Evolutionary conservation across 2,329 filamentous ascomycete genomes (phyloP), one percentile per base, ranked within the genome.

Genomic region (Phyllosticta citriasiana): DNA sequence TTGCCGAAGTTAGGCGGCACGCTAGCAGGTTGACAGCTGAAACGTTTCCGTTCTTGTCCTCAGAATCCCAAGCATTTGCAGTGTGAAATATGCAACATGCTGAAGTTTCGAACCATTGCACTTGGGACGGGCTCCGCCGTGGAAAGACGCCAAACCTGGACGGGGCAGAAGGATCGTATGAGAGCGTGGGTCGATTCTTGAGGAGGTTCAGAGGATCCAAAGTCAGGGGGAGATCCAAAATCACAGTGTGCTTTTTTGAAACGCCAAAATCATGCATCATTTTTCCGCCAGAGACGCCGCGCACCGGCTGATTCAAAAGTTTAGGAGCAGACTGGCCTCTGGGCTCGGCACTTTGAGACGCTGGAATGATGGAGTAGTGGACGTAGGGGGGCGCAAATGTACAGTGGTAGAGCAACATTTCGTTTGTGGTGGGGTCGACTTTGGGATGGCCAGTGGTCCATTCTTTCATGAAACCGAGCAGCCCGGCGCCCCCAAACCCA

Each of bases 211-310:
- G 68, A 0, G 86, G 85, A 62, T 88, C 82, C 1, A 89, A 74
- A 0, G 82, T 83, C 0, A 89, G 75, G 0, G 87, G 87, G 9
- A 89, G 76, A 66, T 90, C 87, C 73, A 89, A 80, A 60, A 89
- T 87, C 47, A 89, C 74, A 0, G 86, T 88, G 66, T 88, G 80
- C 4, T 68, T 71, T 4, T 74, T 77, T 1, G 86, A 87, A 1
- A 86, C 86, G 14, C 87, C 87, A 71, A 89, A 89, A 69, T 89
- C 87, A 68, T 89, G 87, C 85, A 89, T 89, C 80, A 89, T 86
- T 68, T 86, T 88, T 1, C 85, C 82, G 1, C 82, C 82, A 3
- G 76, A 75, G 26, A 89, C 77, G 0, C 86, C 85, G 0, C 84
- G 81, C 0, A 89, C 78, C 0, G 84, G 76, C 6, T 77, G 73